Percentiles rank a stretch among this genome's conserved stretches.
Evolutionary conservation across 2,329 filamentous ascomycete genomes (phyloP).

Genomic region (Botrytis medusae): DNA sequence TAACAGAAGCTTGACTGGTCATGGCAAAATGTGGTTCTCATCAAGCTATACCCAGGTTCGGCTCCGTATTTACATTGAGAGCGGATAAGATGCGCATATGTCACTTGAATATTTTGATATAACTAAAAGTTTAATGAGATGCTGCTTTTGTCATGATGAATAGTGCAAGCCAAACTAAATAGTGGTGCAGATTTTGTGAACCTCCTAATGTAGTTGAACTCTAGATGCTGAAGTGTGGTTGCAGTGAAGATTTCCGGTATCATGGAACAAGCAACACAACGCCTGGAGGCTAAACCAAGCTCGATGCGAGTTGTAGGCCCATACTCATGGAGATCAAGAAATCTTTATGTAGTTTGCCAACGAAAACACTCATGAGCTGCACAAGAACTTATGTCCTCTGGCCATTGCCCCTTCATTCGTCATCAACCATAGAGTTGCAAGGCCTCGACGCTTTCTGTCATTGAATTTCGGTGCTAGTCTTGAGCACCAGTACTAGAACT

Average conservation of each 20-base stretch:
- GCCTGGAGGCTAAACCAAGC: too few relatives aligned
- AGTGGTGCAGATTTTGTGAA: not conserved
- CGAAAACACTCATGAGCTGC: not conserved
- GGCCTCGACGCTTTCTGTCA: not conserved
- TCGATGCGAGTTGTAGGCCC: not conserved
- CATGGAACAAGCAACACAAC: too few relatives aligned
- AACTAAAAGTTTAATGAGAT: not conserved
- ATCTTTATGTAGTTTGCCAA: not conserved
- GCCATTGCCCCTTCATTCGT: not conserved
- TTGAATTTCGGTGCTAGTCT: not conserved
- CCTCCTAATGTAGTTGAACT: not conserved
- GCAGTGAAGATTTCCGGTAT: not conserved
- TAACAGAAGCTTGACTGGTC: not conserved
- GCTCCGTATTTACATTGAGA: not conserved
- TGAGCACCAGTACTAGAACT: fast-evolving
- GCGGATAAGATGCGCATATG: not conserved
- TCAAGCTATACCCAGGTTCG: not conserved
- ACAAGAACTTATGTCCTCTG: not conserved
- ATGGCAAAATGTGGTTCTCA: not conserved
- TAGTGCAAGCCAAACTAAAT: not conserved
- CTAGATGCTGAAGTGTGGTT: not conserved
- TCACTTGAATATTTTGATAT: not conserved
- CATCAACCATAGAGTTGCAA: not conserved
- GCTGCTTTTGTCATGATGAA: fast-evolving
- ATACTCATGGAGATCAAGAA: fast-evolving